Evolutionary conservation across 2,329 filamentous ascomycete species (phyloP).

Genomic region (Xylariomycetidae sp.): DNA sequence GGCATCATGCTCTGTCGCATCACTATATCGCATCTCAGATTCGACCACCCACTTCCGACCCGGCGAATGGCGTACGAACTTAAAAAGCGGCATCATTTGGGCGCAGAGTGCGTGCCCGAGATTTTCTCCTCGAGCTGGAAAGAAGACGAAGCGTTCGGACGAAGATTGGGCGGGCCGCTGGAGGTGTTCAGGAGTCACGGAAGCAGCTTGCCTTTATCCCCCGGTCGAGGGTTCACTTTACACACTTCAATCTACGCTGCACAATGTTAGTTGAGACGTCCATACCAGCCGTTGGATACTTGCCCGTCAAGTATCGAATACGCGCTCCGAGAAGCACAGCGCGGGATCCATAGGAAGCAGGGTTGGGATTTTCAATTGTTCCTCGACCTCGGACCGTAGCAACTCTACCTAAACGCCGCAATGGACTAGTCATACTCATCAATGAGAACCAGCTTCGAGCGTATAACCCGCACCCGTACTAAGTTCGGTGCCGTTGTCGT

Average conservation of each 20-base stretch:
- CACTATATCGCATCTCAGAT: conserved; percentile 23
- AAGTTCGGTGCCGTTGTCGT: no score
- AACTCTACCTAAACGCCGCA: no score
- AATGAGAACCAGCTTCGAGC: no score
- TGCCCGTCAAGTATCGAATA: conserved; percentile 8
- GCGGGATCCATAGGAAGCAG: no score
- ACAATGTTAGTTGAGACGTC: conserved; percentile 14
- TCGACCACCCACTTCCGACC: conserved; percentile 26
- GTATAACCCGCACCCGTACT: no score
- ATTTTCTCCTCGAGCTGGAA: conserved; percentile 18
- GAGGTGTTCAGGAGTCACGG: conserved; percentile 25
- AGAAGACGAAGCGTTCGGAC: conserved; percentile 20
- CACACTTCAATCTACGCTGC: conserved; percentile 12
- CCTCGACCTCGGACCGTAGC: no score
- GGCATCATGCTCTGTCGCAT: conserved; percentile 19
- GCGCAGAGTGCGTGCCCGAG: conserved; percentile 26
- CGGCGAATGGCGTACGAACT: conserved; percentile 37
- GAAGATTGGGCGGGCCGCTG: conserved; percentile 20
- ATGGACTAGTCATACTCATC: no score
- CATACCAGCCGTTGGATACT: conserved; percentile 14
- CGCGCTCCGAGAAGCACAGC: no score
- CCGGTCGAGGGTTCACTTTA: conserved; percentile 16
- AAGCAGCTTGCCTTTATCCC: conserved; percentile 16
- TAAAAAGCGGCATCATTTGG: conserved; percentile 29
- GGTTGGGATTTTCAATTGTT: no score